Percentiles rank a stretch among this genome's conserved stretches.
These are phyloP conservation scores for Alternaria angustiovoidea DNA, from an alignment of 2,329 filamentous ascomycete species.

Conservation along the genomic window DNA sequence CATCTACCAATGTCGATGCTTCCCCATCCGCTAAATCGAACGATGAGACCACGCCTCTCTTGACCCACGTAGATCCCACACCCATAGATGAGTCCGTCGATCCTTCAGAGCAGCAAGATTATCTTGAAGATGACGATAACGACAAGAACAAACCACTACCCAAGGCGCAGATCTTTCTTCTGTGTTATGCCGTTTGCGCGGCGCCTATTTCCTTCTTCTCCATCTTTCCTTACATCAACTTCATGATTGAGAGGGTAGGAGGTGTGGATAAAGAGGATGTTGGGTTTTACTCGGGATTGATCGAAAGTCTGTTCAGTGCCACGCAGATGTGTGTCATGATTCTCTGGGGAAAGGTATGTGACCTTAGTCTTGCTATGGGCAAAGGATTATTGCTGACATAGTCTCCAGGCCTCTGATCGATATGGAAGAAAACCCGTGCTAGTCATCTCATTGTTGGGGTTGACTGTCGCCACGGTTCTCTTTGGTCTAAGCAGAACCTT, in stretches of 20 bases:
- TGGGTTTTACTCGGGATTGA: conserved; percentile 81
- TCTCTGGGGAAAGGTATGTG: conserved; percentile 63
- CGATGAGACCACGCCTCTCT: conserved; percentile 43
- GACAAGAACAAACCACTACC: conserved; percentile 42
- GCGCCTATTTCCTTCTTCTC: conserved; percentile 85
- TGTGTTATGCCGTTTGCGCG: conserved; percentile 76
- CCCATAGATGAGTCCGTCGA: conserved; percentile 25
- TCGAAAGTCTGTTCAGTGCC: conserved; percentile 74
- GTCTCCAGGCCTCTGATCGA: conserved; percentile 65
- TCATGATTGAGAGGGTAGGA: conserved; percentile 76
- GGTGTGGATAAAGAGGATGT: conserved; percentile 69
- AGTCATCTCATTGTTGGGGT: conserved; percentile 70
- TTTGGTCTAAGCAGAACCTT: conserved; percentile 74
- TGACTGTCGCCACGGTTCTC: conserved; percentile 66
- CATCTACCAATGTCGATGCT: neutral
- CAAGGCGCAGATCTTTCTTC: conserved; percentile 68
- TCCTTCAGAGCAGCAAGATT: neutral
- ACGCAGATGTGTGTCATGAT: conserved; percentile 83
- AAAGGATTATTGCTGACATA: neutral
- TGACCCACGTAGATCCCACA: conserved; percentile 26
- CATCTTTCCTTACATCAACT: conserved; percentile 81
- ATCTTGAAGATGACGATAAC: conserved; percentile 20
- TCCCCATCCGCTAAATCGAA: conserved; percentile 1
- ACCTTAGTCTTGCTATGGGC: neutral
- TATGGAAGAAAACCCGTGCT: conserved; percentile 77